Evolutionary conservation across 208 protist species (phyloP).

Genomic region (Porcisia deanei): DNA sequence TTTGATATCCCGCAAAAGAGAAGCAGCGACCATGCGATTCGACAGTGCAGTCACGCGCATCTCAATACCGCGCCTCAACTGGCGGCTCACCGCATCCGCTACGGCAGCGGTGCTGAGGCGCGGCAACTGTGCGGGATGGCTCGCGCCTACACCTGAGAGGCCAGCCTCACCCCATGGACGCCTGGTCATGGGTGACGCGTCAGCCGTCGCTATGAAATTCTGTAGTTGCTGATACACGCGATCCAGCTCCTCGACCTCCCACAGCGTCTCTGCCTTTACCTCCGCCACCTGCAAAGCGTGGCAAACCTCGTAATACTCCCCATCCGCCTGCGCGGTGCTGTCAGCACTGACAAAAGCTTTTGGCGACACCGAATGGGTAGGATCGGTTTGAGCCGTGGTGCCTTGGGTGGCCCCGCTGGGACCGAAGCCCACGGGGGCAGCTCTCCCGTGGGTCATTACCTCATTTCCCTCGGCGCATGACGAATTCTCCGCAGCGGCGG

Average conservation of each 20-base stretch:
- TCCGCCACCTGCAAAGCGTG: constrained; percentile 29
- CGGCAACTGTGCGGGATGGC: background rate
- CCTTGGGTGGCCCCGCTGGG: background rate
- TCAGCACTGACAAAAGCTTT: background rate
- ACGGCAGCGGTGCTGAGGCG: constrained; percentile 20
- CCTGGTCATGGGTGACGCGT: background rate
- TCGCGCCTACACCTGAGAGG: too few species aligned
- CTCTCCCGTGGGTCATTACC: background rate
- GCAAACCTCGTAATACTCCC: constrained; percentile 29
- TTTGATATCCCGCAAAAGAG: background rate
- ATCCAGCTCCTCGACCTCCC: constrained; percentile 27
- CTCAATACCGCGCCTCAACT: constrained; percentile 21
- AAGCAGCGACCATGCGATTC: constrained; percentile 6
- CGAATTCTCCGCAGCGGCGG: background rate
- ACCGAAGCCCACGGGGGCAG: background rate
- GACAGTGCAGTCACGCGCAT: constrained; percentile 14
- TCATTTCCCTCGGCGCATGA: background rate
- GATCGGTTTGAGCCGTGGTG: background rate
- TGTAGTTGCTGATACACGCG: constrained; percentile 7
- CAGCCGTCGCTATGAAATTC: background rate
- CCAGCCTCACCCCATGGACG: background rate
- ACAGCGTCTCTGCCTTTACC: constrained; percentile 23
- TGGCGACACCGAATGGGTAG: too few species aligned
- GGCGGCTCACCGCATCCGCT: constrained; percentile 11
- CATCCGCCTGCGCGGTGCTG: constrained; percentile 1